Percentiles rank a stretch among this genome's conserved stretches.
Evolutionary conservation across 306 rosid species (phyloP).

Genomic region (Vigna radiata): DNA sequence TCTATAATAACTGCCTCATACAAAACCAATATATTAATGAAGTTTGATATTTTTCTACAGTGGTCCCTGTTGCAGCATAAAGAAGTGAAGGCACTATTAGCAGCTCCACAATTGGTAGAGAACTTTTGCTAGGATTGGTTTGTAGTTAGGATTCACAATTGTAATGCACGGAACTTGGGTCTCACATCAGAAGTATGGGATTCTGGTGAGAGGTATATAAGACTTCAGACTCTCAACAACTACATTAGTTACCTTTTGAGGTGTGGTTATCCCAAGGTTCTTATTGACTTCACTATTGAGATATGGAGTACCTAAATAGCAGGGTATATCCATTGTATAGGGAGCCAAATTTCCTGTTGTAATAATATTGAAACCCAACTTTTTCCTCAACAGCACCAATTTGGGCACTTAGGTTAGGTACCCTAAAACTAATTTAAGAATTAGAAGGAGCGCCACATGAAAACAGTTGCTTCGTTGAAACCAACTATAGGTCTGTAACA

Average conservation of each 20-base stretch:
- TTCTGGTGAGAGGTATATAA: neutral
- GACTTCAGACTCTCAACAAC: neutral
- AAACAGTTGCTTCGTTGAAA: neutral
- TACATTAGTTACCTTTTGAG: neutral
- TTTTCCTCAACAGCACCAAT: neutral
- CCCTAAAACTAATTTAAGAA: slow-evolving; percentile 4
- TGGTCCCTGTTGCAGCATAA: neutral
- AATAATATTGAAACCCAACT: neutral
- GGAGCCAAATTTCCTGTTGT: neutral
- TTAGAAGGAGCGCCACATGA: neutral
- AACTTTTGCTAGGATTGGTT: neutral
- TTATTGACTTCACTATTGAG: neutral
- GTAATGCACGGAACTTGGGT: neutral
- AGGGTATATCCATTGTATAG: neutral
- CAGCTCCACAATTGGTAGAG: neutral
- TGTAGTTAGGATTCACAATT: neutral
- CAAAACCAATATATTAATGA: neutral
- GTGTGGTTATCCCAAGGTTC: neutral
- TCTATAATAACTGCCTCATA: neutral
- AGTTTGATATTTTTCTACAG: neutral
- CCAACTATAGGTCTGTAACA: neutral
- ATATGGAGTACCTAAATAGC: neutral
- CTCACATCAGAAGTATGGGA: neutral
- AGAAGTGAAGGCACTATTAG: neutral
- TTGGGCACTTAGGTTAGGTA: neutral